Base-by-base conservation (phyloP, 768 basidiomycete genomes). In the Sporobolomyces pararoseus region DNA sequence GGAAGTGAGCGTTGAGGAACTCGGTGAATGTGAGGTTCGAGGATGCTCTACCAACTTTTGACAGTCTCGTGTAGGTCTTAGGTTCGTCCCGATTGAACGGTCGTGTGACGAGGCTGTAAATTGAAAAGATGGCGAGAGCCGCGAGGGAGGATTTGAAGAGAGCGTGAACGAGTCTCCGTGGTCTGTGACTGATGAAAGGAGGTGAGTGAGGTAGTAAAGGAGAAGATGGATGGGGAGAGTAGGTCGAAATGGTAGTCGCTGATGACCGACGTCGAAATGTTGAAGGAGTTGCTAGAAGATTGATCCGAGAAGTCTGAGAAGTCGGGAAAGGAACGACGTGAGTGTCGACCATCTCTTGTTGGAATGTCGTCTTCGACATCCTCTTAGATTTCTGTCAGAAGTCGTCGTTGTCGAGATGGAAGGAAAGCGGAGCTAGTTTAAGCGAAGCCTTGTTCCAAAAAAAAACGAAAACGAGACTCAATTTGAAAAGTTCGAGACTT, bases 1-100 rank as follows among this genome's bases (percentile, higher is more conserved):
- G 68, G 57, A 63, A 70, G 37, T 49, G 68, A 7, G 54, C 3
- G 23, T 57, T 47, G 68, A 70, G 68, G 35, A 44, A 70, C 0
- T 50, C 4, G 27, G 58, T 54, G 47, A 70, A 54, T 34, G 68
- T 65, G 51, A 53, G 29, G 46, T 61, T 61, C 10, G 3, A 17
- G 5, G 59, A 5, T 19, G 46, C 59, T 16, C 25, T 29, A 2
- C 12, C 42, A 14, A 46, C 42, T 46, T 59, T 59, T 12, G 58
- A 25, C 6, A 23, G 39, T 7, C 58, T 4, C 21, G 37, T 55
- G 32, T 37, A 37, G 19, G n/a, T 32, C 51, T 29, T 25, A 35
- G 55, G 10, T 7, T n/a, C 27, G 10, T 21, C 29, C 4, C 7
- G 12, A 6, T n/a, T n/a, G n/a, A n/a, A n/a, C n/a, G n/a, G n/a